A percentile compares a stretch with the other conserved stretches of the same genome.
phyloP scores from a whole-genome alignment of 2,329 filamentous ascomycete genomes.

The Alternaria sp. region DNA sequence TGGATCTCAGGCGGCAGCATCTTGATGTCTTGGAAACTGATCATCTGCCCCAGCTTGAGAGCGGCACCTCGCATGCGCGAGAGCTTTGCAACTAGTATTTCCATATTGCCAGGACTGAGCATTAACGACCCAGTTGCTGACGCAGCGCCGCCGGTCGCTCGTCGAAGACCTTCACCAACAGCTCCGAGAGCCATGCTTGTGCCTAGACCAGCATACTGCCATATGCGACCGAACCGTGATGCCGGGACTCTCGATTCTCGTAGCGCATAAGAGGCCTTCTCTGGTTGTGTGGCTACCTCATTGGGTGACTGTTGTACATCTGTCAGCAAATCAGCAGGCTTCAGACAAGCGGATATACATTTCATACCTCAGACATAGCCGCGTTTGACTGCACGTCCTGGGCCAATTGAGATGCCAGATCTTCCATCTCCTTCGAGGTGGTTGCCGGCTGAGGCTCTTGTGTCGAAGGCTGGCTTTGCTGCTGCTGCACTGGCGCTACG shows the following conservation, averaged over 20 bases:
- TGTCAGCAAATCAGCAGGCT: conserved; percentile 58
- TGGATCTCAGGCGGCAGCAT: conserved; percentile 89
- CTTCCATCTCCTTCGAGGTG: conserved; percentile 51
- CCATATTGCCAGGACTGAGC: conserved; percentile 89
- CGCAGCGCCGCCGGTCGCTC: conserved; percentile 74
- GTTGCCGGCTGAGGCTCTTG: conserved; percentile 20
- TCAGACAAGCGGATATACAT: conserved; percentile 3
- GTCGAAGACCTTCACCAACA: conserved; percentile 82
- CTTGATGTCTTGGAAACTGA: conserved; percentile 97
- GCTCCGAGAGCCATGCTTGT: conserved; percentile 96
- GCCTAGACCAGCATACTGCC: conserved; percentile 93
- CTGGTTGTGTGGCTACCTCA: conserved; percentile 35
- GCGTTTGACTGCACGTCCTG: conserved; percentile 50
- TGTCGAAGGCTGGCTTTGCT: conserved; percentile 24
- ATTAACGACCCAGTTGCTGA: conserved; percentile 74
- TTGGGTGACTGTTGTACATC: conserved; percentile 44
- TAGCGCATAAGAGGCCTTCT: conserved; percentile 68
- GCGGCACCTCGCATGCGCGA: conserved; percentile 97
- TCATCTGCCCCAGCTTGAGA: conserved; percentile 96
- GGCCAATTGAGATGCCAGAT: conserved; percentile 58
- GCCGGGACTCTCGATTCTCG: conserved; percentile 91
- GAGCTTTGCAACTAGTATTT: conserved; percentile 88
- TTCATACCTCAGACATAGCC: conserved; percentile 40
- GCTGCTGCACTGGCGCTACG: conserved; percentile 3
- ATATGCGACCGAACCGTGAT: conserved; percentile 83